phyloP scores from a whole-genome alignment of 306 rosid genomes.

The Inga oerstediana region DNA sequence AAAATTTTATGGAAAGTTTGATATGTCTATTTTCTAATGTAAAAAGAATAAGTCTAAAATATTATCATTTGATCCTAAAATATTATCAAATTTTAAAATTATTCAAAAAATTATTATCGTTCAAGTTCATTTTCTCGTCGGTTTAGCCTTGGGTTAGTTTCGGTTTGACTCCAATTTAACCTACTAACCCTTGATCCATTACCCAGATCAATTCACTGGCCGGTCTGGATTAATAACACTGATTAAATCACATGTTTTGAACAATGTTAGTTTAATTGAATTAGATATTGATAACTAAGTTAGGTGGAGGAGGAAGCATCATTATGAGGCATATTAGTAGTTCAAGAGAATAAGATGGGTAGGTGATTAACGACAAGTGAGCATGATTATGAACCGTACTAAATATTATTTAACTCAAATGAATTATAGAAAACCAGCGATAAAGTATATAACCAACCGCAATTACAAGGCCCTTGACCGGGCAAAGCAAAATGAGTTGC shows the following conservation, averaged over 20 bases:
- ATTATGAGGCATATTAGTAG: neutral
- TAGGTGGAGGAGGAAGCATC: neutral
- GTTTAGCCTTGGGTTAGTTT: too few species aligned
- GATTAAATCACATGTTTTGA: neutral
- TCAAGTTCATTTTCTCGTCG: too few species aligned
- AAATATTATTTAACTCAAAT: neutral
- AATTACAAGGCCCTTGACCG: neutral
- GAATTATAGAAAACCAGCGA: neutral
- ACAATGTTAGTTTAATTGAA: neutral
- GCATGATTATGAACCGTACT: neutral
- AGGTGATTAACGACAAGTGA: constrained; percentile 16
- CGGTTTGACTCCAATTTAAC: too few species aligned
- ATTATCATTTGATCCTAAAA: too few species aligned
- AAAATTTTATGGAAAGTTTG: too few species aligned
- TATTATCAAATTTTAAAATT: too few species aligned
- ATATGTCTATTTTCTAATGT: too few species aligned
- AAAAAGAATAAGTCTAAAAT: too few species aligned
- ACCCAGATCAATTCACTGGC: fast-evolving
- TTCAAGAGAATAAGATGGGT: neutral
- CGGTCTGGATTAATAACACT: too few species aligned
- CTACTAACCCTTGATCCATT: too few species aligned
- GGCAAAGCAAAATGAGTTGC: neutral
- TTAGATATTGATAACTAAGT: neutral
- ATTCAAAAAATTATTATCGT: too few species aligned
- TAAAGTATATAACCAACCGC: neutral